Base-by-base conservation (phyloP, 169 alveolate genomes). In the Cytauxzoon felis region DNA sequence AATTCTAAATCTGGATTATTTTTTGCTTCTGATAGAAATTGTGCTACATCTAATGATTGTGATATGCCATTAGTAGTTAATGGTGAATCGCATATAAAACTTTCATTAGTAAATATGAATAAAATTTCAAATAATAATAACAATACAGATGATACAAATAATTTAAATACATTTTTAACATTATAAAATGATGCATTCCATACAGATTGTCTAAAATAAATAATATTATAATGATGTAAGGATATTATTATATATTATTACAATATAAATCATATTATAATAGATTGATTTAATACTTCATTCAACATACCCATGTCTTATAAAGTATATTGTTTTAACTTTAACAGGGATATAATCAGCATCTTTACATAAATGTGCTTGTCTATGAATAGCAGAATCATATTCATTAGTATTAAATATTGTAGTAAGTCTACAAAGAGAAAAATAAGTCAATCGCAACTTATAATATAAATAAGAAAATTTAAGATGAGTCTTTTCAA, bases 71-170 rank as follows among this genome's bases (percentile, higher is more conserved):
- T 52, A 26, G 52, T 33, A 24, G 73, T 49, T 24, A 76, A 76
- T 4, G 86, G 86, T 18, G 86, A 65, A 47, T 76, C 86, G 42
- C 27, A 76, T 4, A 67, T 18, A 30, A 64, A 60, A 52, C 54
- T 60, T 32, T 76, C 81, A 29, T 64, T 65, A 2, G 86, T 65
- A 40, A 60, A 51, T 5, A 48, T 11, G 21, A 76, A 42, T 16
- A 29, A 36, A 7, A 53, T 5, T 19, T 76, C 86, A 29, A 49
- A 29, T 33, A 30, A 18, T 6, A 56, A 8, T 13, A 67, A 30
- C 5, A 62, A 5, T 1, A 76, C 16, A 11, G 57, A 43, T 4
- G 50, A 43, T 1, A 30, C 38, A 3, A 76, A 8, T 4, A 64
- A 23, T 21, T n/a, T n/a, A 27, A 76, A 47, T 5, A 59, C 47